Evolutionary conservation across 192 early-diverging fungal species (phyloP), one percentile per base, ranked within the genome.

Genomic region (Entomortierella parvispora): DNA sequence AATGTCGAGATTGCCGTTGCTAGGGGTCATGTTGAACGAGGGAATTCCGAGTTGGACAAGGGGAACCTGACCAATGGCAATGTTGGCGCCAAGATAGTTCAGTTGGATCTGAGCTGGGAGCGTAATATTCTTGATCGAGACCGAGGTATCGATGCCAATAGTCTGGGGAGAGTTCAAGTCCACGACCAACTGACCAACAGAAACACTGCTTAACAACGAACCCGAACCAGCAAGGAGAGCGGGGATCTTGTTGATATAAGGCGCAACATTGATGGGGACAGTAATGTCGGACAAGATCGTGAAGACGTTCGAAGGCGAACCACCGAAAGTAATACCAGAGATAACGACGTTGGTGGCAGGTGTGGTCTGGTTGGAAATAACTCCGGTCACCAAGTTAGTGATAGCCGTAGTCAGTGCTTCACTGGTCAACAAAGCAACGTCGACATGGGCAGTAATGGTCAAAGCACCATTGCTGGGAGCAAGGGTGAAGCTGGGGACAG

Each of bases 51-150:
- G 28, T 28, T 54, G 33, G 62, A 65, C 26, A 1, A 65, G 14
- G 29, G 51, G 62, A 0, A 54, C 42, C 22, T 65, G 50, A 22
- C 50, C 50, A 17, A 65, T 42, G 4, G 62, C 62, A 32, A 65
- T 29, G 23, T 65, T 37, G 26, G 62, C 62, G 26, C 62, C 62
- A 8, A 65, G 48, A 17, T 65, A 65, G 42, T 65, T 65, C 62
- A 65, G n/a, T 51, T 65, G 52, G 51, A 65, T 65, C 40, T 65
- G 62, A 43, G 62, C 62, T 44, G 62, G 62, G 18, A 65, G 50
- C 29, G 62, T 65, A 45, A 65, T 23, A 28, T 65, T 65, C 40
- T 54, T 65, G 51, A 65, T 43, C 34, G 50, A 65, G 50, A 65
- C 15, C 23, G 50, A 52, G n/a, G 62, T 54, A 3, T 52, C 50